A percentile compares a stretch with the other conserved stretches of the same genome.
Conservation (phyloP, 371 early-diverging fungal genomes). For the Conidiobolus incongruus region DNA sequence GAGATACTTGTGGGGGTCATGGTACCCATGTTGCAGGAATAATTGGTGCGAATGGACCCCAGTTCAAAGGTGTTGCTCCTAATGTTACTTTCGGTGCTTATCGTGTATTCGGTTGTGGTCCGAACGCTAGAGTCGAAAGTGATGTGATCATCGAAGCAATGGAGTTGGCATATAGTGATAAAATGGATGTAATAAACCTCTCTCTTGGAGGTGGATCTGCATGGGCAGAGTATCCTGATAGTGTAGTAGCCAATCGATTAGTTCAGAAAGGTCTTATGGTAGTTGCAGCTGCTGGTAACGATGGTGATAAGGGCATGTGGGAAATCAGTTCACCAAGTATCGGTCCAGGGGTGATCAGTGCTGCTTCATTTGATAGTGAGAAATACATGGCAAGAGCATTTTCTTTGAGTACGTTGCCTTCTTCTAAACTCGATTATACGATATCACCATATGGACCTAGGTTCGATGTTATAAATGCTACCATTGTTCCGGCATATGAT, state of each 20-base stretch:
- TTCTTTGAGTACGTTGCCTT: conserved; percentile 1
- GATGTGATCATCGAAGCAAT: conserved; percentile 39
- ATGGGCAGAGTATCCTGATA: conserved; percentile 17
- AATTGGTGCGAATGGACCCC: conserved; percentile 17
- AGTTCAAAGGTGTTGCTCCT: conserved; percentile 34
- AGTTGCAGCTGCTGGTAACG: conserved; percentile 42
- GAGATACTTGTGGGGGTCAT: conserved; percentile 22
- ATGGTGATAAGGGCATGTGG: conserved; percentile 35
- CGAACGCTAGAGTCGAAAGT: conserved; percentile 15
- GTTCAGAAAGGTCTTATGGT: conserved; percentile 16
- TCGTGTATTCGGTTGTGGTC: conserved; percentile 30
- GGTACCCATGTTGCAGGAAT: conserved; percentile 43
- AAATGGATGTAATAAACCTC: conserved; percentile 36
- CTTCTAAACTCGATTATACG: conserved; percentile 5
- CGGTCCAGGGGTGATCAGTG: conserved; percentile 26
- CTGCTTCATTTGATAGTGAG: conserved; percentile 48
- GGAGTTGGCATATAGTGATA: conserved; percentile 25
- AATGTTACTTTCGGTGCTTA: conserved; percentile 28
- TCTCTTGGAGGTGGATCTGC: conserved; percentile 33
- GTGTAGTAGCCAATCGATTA: conserved; percentile 16
- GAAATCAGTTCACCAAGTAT: conserved; percentile 35
- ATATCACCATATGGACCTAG: neutral
- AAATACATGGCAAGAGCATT: conserved; percentile 10
- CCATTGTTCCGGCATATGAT: neutral
- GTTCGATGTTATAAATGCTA: neutral